Conservation (phyloP, 148 eudicot genomes). For the Amaranthus palmeri region DNA sequence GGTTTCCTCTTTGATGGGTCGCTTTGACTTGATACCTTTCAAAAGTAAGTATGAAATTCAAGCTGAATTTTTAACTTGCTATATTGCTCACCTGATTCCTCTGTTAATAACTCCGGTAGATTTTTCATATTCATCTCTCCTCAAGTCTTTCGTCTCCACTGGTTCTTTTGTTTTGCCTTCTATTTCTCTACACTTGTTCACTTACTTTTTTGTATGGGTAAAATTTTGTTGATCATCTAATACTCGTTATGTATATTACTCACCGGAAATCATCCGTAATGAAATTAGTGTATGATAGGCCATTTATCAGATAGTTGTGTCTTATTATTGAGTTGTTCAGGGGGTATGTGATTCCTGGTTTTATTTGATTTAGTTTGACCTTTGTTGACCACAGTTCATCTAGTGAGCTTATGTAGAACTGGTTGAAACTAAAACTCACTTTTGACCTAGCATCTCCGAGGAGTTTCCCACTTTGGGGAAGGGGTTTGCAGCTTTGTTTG, state of each 20-base stretch:
- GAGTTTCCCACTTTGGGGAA: background rate
- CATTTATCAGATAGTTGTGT: background rate
- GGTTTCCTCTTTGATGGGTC: background rate
- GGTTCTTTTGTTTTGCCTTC: background rate
- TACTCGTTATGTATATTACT: background rate
- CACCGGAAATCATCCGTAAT: background rate
- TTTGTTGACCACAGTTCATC: background rate
- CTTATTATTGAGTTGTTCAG: too few relatives aligned
- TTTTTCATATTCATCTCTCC: background rate
- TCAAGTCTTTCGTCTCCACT: background rate
- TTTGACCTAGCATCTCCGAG: background rate
- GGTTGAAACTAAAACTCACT: background rate
- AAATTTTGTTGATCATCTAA: background rate
- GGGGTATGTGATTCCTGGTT: too few relatives aligned
- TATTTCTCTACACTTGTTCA: background rate
- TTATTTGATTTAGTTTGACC: background rate
- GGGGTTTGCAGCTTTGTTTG: background rate
- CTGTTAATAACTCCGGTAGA: too few relatives aligned
- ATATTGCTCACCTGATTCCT: background rate
- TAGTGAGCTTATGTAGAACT: background rate
- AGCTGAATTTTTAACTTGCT: background rate
- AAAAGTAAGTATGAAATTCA: background rate
- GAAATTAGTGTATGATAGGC: background rate
- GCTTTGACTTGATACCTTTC: background rate
- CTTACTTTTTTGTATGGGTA: background rate